These are phyloP conservation scores for Tylopilus sp. DNA, from an alignment of 768 basidiomycete genomes.

Conservation along the genomic window DNA sequence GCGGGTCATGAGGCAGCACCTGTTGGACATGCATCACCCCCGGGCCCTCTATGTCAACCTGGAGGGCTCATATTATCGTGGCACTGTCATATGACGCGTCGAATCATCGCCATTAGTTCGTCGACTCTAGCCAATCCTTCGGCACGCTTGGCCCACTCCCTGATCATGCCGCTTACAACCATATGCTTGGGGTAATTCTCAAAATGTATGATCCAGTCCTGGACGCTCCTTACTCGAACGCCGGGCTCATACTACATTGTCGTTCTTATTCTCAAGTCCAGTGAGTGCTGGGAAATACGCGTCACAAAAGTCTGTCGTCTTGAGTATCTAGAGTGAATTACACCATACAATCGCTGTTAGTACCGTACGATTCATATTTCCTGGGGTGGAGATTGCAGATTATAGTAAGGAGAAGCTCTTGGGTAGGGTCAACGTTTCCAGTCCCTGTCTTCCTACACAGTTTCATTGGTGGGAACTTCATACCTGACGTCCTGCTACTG, in stretches of 20 bases:
- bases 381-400: too few species aligned
- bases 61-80: too few species aligned
- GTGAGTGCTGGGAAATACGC: constrained; percentile 21
- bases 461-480: too few species aligned
- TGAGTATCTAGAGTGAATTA: constrained; percentile 29
- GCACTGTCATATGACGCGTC: constrained; percentile 73
- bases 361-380: constrained; percentile 6
- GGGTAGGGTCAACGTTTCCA: too few species aligned
- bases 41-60: too few species aligned
- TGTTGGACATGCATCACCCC: too few species aligned
- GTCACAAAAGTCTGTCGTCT: constrained; percentile 28
- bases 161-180: constrained; percentile 25
- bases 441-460: too few species aligned
- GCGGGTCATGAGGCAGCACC: too few species aligned
- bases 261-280: constrained; percentile 17
- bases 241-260: constrained; percentile 10
- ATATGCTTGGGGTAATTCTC: constrained; percentile 22
- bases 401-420: too few species aligned
- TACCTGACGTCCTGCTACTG: too few species aligned
- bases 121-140: constrained; percentile 71
- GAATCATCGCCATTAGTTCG: constrained; percentile 70
- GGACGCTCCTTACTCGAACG: background rate
- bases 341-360: constrained; percentile 28
- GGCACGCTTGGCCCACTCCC: constrained; percentile 73
- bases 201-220: constrained; percentile 24